Percentiles rank a stretch among this genome's conserved stretches.
Conservation (phyloP, 176 grass and related monocot species). For the Guadua angustifolia region DNA sequence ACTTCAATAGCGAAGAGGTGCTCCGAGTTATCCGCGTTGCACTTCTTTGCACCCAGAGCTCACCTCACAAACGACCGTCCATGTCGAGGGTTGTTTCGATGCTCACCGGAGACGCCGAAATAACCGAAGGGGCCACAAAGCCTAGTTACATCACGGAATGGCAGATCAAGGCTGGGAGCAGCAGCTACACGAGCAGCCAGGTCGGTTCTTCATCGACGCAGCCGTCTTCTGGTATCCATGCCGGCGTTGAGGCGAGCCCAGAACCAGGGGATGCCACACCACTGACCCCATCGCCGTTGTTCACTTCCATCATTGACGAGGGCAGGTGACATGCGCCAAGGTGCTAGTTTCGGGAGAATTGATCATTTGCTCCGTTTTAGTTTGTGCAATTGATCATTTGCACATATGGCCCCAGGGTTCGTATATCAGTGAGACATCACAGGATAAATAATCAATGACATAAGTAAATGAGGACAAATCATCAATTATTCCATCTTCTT, state of each 20-base stretch:
- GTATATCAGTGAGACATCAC: too few species aligned
- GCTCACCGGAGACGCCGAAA: conserved; percentile 54
- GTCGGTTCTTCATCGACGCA: conserved; percentile 24
- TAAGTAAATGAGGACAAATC: too few species aligned
- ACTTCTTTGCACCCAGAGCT: conserved; percentile 76
- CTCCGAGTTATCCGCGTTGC: conserved; percentile 62
- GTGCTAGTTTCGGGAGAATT: too few species aligned
- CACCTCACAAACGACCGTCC: conserved; percentile 59
- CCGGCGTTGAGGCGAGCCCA: neutral
- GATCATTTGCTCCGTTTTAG: too few species aligned
- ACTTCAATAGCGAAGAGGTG: conserved; percentile 49
- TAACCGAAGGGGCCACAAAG: conserved; percentile 44
- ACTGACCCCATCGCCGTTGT: conserved; percentile 21
- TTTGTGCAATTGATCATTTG: too few species aligned
- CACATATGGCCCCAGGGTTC: too few species aligned
- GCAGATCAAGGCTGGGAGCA: conserved; percentile 61
- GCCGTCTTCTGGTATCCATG: conserved; percentile 23
- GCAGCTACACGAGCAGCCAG: conserved; percentile 42
- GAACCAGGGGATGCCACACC: neutral
- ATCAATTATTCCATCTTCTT: too few species aligned
- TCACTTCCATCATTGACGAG: conserved; percentile 48
- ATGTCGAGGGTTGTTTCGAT: conserved; percentile 80
- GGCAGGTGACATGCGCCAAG: conserved; percentile 49
- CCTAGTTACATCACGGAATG: conserved; percentile 80
- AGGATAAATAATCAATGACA: too few species aligned